phyloP scores from a whole-genome alignment of 306 rosid genomes.

The Cucumis melo region DNA sequence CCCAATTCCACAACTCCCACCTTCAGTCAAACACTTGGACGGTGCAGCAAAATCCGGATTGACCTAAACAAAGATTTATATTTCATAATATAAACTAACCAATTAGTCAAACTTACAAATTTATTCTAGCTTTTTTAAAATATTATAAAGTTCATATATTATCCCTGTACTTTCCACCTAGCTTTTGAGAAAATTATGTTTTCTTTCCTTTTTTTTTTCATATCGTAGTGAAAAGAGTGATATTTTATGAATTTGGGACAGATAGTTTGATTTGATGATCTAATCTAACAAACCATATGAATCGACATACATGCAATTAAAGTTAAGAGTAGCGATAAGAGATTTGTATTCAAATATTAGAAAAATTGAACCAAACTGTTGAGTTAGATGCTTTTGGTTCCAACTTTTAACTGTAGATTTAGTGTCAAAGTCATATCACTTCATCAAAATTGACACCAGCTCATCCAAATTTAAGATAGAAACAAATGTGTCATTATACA shows the following conservation, averaged over 20 bases:
- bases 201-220: no score
- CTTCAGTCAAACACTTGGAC: neutral
- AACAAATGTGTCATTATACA: neutral
- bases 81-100: neutral
- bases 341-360: no score
- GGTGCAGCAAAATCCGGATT: neutral
- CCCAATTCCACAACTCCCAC: neutral
- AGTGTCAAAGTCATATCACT: neutral
- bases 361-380: neutral
- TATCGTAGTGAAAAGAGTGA: no score
- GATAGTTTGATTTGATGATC: neutral
- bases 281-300: neutral
- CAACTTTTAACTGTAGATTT: neutral
- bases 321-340: no score
- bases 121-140: neutral
- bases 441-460: neutral
- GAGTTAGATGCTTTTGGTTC: neutral
- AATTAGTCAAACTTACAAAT: neutral
- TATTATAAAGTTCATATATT: no score
- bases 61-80: neutral
- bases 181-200: no score
- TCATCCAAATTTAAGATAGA: neutral
- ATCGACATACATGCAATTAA: no score
- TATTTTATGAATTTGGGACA: no score
- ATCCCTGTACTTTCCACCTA: neutral